phyloP scores from a whole-genome alignment of 2,329 filamentous ascomycete genomes.

The Exophiala bonariae region DNA sequence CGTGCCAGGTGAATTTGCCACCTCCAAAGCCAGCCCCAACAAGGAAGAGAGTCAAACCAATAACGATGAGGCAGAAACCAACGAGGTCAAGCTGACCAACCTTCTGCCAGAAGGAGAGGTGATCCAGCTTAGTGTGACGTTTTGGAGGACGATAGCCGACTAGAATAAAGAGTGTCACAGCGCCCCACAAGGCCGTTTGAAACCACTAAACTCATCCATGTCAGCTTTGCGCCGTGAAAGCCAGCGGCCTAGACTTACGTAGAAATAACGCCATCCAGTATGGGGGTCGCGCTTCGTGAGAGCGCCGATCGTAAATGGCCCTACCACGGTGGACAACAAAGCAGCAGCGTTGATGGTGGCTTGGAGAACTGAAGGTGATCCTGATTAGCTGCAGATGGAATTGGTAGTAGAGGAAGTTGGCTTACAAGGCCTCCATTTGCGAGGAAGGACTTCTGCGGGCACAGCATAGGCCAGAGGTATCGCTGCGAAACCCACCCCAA shows the following conservation, averaged over 20 bases:
- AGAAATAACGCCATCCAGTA: constrained; percentile 15
- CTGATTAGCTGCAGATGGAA: no score
- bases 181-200: constrained; percentile 12
- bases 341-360: constrained; percentile 6
- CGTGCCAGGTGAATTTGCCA: constrained; percentile 12
- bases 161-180: constrained; percentile 5
- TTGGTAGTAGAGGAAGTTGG: no score
- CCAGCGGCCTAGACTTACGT: no score
- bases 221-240: no score
- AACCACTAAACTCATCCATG: constrained; percentile 12
- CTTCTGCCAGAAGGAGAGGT: constrained; percentile 13
- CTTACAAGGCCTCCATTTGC: constrained; percentile 19
- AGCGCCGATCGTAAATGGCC: constrained; percentile 10
- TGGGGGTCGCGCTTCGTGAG: constrained; percentile 1
- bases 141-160: constrained; percentile 15
- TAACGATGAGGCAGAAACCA: constrained; percentile 9
- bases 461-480: constrained; percentile 14
- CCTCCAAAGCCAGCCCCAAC: constrained; percentile 13
- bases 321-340: background rate
- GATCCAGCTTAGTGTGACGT: constrained; percentile 13
- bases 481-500: constrained; percentile 16
- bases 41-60: constrained; percentile 13
- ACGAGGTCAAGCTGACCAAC: constrained; percentile 8
- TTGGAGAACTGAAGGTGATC: constrained; percentile 3
- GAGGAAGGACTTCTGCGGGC: constrained; percentile 18